A percentile compares a stretch with the other conserved stretches of the same genome.
Evolutionary conservation across 2,329 filamentous ascomycete genomes (phyloP).

Genomic region (Davidsoniella neocaledoniae): DNA sequence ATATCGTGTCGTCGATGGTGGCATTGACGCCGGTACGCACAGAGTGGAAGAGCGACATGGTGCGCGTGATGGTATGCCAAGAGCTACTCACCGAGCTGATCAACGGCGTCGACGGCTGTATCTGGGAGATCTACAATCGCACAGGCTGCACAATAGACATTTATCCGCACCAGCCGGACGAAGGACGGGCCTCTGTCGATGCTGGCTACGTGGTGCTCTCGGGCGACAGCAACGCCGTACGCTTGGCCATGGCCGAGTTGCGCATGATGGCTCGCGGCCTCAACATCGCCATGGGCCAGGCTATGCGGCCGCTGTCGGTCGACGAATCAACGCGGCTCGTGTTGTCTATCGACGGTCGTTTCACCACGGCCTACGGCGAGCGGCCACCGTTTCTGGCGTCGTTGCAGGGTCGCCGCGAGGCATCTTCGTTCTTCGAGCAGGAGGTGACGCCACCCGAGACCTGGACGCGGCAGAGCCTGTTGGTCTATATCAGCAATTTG

Average conservation of each 20-base stretch:
- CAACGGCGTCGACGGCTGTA: conserved; percentile 14
- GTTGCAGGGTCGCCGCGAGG: conserved; percentile 18
- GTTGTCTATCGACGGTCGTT: conserved; percentile 5
- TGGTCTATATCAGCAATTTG: conserved; percentile 27
- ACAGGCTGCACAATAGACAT: conserved; percentile 15
- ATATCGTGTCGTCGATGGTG: conserved; percentile 23
- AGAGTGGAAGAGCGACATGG: conserved; percentile 20
- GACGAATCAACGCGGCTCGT: background rate
- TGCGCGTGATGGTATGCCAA: conserved; percentile 22
- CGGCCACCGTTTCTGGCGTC: background rate
- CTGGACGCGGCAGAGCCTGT: conserved; percentile 28
- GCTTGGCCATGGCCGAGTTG: conserved; percentile 15
- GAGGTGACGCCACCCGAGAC: conserved; percentile 22
- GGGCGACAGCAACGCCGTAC: conserved; percentile 20
- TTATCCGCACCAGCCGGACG: conserved; percentile 2
- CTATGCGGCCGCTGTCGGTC: background rate
- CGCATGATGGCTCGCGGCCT: conserved; percentile 16
- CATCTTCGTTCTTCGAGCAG: conserved; percentile 16
- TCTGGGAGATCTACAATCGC: conserved; percentile 19
- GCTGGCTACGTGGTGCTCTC: conserved; percentile 18
- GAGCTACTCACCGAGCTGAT: conserved; percentile 17
- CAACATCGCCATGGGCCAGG: conserved; percentile 18
- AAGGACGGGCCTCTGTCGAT: background rate
- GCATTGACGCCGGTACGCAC: conserved; percentile 21
- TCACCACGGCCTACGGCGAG: conserved; percentile 9